Evolutionary conservation across 129 eudicot species (phyloP), one percentile per base, ranked within the genome.

Genomic region (Helichrysum umbraculigerum): DNA sequence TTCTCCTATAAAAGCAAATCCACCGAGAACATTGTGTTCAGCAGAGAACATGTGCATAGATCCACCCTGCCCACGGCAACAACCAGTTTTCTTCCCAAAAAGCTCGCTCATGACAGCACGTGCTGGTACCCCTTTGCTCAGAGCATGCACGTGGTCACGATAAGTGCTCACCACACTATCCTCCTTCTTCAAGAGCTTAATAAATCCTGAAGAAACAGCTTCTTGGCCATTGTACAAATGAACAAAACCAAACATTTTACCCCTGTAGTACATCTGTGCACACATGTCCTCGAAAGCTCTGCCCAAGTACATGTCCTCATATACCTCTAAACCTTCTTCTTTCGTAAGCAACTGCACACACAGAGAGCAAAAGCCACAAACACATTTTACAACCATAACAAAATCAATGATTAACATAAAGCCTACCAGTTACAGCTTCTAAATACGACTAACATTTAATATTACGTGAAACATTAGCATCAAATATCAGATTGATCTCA

Each of bases 31-130:
- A 15, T 64, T 65, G 73, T 76, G 73, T 34, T 76, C 79, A 20
- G 79, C 73, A 1, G 79, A 76, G 52, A 76, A 76, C 79, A 76
- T 76, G 65, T 76, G 79, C 79, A 76, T 76, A 17, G 79, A 76
- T 29, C 79, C 79, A 51, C 79, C 79, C 54, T 76, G 79, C 34
- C 79, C 79, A 19, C 79, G 72, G 39, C 79, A 76, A 66, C 79
- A 76, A 30, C 79, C 79, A 0, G 79, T 76, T 76, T 68, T 76
- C 25, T 76, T 76, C 2, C 79, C 79, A 4, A 76, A 76, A 3
- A 76, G 72, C 72, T 76, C 79, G 0, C 72, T 66, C 79, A 76
- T 76, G 73, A 76, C 79, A n/a, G 79, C 79, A 3, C 73, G 73
- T 8, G 79, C 79, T 17, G 79, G 79, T 29, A 76, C 79, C 5